Evolutionary conservation across 2,329 filamentous ascomycete species (phyloP), one percentile per base, ranked within the genome.

Genomic region (Talaromyces sp.): DNA sequence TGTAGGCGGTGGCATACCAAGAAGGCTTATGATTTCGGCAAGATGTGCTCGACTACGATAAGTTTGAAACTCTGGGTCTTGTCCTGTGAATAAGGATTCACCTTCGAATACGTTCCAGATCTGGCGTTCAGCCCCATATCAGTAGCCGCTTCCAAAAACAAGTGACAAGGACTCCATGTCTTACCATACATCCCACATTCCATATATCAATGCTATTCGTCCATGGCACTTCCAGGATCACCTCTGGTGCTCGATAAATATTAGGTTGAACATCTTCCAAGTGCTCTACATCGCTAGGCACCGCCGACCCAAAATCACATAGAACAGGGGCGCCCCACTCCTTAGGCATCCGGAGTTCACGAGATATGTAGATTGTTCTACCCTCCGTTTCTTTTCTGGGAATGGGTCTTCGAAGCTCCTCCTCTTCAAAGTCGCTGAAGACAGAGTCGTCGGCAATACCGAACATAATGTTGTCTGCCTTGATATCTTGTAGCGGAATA

Each of bases 21-120:
- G 77, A 3, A 84, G 69, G 5, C 68, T 73, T 14, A 82, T 77
- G 2, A 84, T 83, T 65, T 84, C 80, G 1, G 82, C 81, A 22
- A 85, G 78, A 69, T 83, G 82, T 0, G 80, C 80, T 61, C 79
- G 74, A 62, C 78, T 81, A 10, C 77, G 71, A 56, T 83, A 84
- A 0, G 37, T 72, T 13, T 78, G 57, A 47, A 70, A 65, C 67
- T 80, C 75, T 0, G 76, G 74, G 59, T 82, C 80, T 0, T 75
- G 47, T 48, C 79, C 75, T 2, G 73, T 74, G 65, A 84, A 85
- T 31, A 85, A 70, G 27, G 75, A 77, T 0, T 68, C 72, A 3
- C 81, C 79, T 73, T 85, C 78, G 62, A 79, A 84, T 1, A 84
- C 50, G 59, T 84, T 74, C 83, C 82, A 85, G 33, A 82, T 78